A percentile compares a stretch with the other conserved stretches of the same genome.
These are phyloP conservation scores for Phialophora chinensis DNA, from an alignment of 2,329 filamentous ascomycete species.

Conservation along the genomic window DNA sequence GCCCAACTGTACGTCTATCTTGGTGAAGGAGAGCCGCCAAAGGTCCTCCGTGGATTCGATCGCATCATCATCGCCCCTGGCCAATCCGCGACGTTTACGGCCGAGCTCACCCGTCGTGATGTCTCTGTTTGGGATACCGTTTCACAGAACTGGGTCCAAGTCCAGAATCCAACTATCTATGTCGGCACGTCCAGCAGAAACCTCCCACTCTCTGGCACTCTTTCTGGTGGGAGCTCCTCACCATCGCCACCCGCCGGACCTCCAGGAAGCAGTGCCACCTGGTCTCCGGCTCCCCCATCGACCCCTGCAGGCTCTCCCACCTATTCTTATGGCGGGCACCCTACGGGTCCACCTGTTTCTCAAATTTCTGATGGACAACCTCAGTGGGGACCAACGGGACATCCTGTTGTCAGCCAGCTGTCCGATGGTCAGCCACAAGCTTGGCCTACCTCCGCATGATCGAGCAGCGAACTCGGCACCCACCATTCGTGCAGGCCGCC, in stretches of 20 bases:
- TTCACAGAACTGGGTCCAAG: slow-evolving; percentile 82
- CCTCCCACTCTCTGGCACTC: slow-evolving; percentile 54
- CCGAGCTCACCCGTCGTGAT: slow-evolving; percentile 76
- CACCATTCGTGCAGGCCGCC: not conserved
- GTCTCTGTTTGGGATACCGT: slow-evolving; percentile 83
- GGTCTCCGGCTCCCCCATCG: not conserved
- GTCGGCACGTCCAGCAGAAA: slow-evolving; percentile 66
- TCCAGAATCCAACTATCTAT: slow-evolving; percentile 60
- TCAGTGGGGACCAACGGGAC: not conserved
- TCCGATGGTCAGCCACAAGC: slow-evolving; percentile 7
- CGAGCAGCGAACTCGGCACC: not conserved
- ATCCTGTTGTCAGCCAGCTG: not conserved
- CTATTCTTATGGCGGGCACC: not conserved
- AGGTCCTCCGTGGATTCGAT: slow-evolving; percentile 79
- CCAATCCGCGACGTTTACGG: slow-evolving; percentile 68
- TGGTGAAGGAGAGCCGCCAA: slow-evolving; percentile 73
- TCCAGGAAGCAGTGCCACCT: not conserved
- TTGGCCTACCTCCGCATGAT: slow-evolving; percentile 1
- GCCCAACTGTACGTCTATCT: slow-evolving; percentile 74
- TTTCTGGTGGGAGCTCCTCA: slow-evolving; percentile 40
- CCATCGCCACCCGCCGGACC: slow-evolving; percentile 1
- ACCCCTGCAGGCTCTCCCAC: not conserved
- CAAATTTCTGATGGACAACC: slow-evolving; percentile 4
- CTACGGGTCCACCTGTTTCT: not conserved
- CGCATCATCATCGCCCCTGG: slow-evolving; percentile 74